Base-by-base conservation (phyloP, 2,329 filamentous ascomycete genomes). In the Dactylella cylindrospora region DNA sequence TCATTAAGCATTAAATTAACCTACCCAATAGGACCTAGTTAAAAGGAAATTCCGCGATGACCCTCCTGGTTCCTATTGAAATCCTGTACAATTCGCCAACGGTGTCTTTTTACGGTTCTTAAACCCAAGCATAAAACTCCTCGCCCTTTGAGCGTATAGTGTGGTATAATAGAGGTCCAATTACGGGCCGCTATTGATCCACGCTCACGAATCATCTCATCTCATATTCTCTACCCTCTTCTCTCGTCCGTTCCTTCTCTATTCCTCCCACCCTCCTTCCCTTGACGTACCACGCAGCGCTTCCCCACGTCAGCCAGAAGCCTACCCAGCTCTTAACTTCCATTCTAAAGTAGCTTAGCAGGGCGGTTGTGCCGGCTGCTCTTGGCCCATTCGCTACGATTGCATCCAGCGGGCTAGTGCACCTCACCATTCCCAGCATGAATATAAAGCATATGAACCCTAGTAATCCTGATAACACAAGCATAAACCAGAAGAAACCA, bases 401-500 rank as follows among this genome's bases (percentile, higher is more conserved):
- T 1, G 76, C 74, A 0, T 76, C 77, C 3, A 80, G 62, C 2
- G 78, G 78, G 59, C 73, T 76, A 2, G 78, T 80, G 1, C 76
- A 74, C 61, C 77, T 74, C 13, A 77, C 74, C 28, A 80, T 70
- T 12, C 79, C 69, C 43, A 79, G 70, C 1, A 75, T 77, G n/a
- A 73, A 70, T 2, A 72, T 72, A 60, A 80, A 79, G 3, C 79
- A 75, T 3, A 76, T 74, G 70, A 75, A 78, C 0, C 72, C 74
- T 2, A 75, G 76, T 5, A 77, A 68, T 1, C 76, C 76, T 2
- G 76, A 76, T 51, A 76, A 76, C 3, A 75, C 66, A 31, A 77
- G 75, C 73, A 80, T 76, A 33, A 80, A 70, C 78, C 78, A 80
- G 70, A 79, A 79, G 68, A 77, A 80, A 2, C 77, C 77, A 0